These are phyloP conservation scores for Coniochaeta ligniaria DNA, from an alignment of 2,329 filamentous ascomycete species.

Conservation along the genomic window DNA sequence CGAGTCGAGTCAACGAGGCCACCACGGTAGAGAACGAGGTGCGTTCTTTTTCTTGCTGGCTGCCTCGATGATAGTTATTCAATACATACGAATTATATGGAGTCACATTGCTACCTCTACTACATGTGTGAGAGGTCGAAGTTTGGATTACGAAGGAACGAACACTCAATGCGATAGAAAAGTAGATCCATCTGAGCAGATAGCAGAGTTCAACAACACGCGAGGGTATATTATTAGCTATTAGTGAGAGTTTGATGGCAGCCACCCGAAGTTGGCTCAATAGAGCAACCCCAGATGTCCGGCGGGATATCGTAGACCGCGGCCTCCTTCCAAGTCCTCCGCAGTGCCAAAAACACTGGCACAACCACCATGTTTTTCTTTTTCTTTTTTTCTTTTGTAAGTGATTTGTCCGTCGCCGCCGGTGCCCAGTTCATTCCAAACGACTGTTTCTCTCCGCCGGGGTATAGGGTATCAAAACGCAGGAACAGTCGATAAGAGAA, in stretches of 20 bases:
- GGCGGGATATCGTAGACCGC: slow-evolving; percentile 11
- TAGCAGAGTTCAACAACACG: neutral
- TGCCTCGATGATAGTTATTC: neutral
- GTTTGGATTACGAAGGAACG: neutral
- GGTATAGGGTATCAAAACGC: slow-evolving; percentile 30
- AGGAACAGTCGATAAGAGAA: slow-evolving; percentile 11
- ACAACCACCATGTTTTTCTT: slow-evolving; percentile 5
- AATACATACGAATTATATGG: neutral
- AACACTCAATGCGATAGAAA: neutral
- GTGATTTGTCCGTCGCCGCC: slow-evolving; percentile 2
- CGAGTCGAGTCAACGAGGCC: no score
- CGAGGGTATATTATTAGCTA: slow-evolving; percentile 21
- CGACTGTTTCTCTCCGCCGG: slow-evolving; percentile 16
- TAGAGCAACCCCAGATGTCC: slow-evolving; percentile 5
- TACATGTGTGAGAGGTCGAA: no score
- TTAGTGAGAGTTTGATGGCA: slow-evolving; percentile 16
- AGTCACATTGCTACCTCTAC: no score
- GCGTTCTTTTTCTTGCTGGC: neutral
- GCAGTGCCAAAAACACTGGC: neutral
- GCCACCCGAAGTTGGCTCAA: neutral
- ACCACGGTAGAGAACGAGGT: neutral
- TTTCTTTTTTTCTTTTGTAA: slow-evolving; percentile 8
- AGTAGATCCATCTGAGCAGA: no score
- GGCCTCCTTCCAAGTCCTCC: neutral
- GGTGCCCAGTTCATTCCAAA: slow-evolving; percentile 10